A percentile compares a stretch with the other conserved stretches of the same genome.
phyloP scores from a whole-genome alignment of 305 asterid species.

The Ajuga reptans region DNA sequence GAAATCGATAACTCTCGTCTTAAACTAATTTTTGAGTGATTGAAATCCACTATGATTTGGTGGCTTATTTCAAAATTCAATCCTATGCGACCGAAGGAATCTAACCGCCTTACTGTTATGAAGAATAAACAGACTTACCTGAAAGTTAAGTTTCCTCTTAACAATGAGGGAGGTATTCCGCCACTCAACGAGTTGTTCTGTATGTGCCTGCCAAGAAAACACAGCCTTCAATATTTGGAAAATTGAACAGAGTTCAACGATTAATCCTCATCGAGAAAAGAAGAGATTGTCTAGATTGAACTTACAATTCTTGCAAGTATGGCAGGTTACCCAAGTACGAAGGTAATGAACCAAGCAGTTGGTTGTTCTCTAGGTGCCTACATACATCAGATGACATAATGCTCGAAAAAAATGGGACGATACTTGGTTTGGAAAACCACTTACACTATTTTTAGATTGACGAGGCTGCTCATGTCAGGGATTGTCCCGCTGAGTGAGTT shows the following conservation, averaged over 20 bases:
- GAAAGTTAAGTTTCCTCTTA: constrained; percentile 60
- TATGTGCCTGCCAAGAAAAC: constrained; percentile 42
- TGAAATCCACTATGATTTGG: no score
- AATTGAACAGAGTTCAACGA: not conserved
- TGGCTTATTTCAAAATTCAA: no score
- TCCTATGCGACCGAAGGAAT: not conserved
- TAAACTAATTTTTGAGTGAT: no score
- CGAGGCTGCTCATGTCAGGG: constrained; percentile 74
- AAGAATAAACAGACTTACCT: constrained; percentile 39
- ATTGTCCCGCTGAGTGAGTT: constrained; percentile 60
- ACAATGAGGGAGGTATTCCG: constrained; percentile 55
- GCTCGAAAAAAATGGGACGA: not conserved
- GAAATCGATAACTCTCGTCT: no score
- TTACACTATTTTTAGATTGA: constrained; percentile 69
- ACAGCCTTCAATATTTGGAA: not conserved
- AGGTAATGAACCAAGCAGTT: constrained; percentile 62
- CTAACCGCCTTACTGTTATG: not conserved
- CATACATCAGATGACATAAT: constrained; percentile 22
- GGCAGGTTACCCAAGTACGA: constrained; percentile 65
- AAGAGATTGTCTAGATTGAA: constrained; percentile 11
- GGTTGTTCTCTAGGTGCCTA: constrained; percentile 93
- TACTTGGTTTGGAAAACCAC: constrained; percentile 1
- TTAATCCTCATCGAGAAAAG: not conserved
- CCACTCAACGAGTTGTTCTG: constrained; percentile 82
- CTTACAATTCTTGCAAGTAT: constrained; percentile 64